These are phyloP conservation scores for Yamadazyma atmosphaerica DNA, from an alignment of 1,139 yeast species.

Conservation along the genomic window DNA sequence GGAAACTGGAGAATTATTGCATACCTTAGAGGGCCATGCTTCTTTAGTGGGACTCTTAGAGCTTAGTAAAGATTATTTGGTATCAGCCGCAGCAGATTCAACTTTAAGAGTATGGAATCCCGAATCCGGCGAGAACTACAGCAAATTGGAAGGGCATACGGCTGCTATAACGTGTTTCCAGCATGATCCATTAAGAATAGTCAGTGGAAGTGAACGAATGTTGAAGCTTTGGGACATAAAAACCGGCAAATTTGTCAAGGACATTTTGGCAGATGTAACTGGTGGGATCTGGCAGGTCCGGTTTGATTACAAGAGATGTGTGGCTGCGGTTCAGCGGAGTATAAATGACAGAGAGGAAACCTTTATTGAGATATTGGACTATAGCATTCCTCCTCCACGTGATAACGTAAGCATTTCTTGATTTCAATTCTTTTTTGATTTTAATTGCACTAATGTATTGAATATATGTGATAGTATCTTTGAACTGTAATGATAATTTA, in stretches of 20 bases:
- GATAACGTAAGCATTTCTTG: neutral
- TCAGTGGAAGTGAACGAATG: slow-evolving; percentile 86
- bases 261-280: slow-evolving; percentile 70
- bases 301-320: slow-evolving; percentile 80
- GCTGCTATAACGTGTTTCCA: slow-evolving; percentile 94
- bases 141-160: slow-evolving; percentile 78
- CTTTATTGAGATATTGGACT: slow-evolving; percentile 80
- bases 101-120: slow-evolving; percentile 94
- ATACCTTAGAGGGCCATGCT: slow-evolving; percentile 79
- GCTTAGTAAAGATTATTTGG: slow-evolving; percentile 74
- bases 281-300: slow-evolving; percentile 95
- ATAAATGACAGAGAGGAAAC: slow-evolving; percentile 50
- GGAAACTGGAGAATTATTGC: slow-evolving; percentile 65
- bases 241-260: slow-evolving; percentile 74
- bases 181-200: slow-evolving; percentile 80
- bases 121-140: slow-evolving; percentile 62
- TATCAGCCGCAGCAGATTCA: slow-evolving; percentile 95
- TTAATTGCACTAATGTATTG: too few species aligned
- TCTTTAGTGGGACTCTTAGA: slow-evolving; percentile 87
- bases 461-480: too few species aligned
- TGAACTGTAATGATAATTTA: too few species aligned
- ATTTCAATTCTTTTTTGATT: too few species aligned
- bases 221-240: slow-evolving; percentile 81
- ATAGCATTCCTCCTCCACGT: slow-evolving; percentile 47
- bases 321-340: slow-evolving; percentile 84